Evolutionary conservation across 2,329 filamentous ascomycete species (phyloP).

Genomic region (Hirsutella thompsonii): DNA sequence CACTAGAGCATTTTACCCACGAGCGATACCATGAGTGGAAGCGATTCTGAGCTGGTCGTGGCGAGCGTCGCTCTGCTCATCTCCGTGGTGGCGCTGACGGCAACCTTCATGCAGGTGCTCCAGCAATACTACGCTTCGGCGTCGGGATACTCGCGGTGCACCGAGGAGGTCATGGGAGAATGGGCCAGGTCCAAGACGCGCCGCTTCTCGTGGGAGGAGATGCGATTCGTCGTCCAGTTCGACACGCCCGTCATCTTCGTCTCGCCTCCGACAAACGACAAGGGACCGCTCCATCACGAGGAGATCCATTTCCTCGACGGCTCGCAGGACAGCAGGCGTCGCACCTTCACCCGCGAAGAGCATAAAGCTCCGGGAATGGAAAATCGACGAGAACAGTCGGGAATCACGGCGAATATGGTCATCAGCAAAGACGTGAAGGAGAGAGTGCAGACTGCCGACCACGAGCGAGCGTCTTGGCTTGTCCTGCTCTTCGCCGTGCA

Average conservation of each 20-base stretch:
- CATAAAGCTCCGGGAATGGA: neutral
- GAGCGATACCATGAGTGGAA: conserved; percentile 1
- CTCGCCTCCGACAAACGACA: conserved; percentile 25
- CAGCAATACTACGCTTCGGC: conserved; percentile 38
- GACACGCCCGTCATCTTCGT: conserved; percentile 38
- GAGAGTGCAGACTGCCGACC: conserved; percentile 39
- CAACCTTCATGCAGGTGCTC: conserved; percentile 32
- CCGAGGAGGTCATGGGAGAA: conserved; percentile 31
- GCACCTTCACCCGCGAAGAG: conserved; percentile 16
- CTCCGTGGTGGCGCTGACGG: conserved; percentile 31
- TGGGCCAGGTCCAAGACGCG: conserved; percentile 29
- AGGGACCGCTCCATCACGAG: conserved; percentile 19
- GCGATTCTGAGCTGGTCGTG: conserved; percentile 21
- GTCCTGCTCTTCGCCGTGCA: conserved; percentile 36
- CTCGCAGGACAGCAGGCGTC: conserved; percentile 18
- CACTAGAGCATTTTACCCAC: too few relatives aligned
- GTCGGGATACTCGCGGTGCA: conserved; percentile 34
- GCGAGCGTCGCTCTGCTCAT: conserved; percentile 31
- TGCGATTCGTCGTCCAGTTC: conserved; percentile 36
- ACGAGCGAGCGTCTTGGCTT: conserved; percentile 43
- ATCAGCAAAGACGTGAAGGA: conserved; percentile 13
- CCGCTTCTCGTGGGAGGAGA: conserved; percentile 25
- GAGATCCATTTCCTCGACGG: conserved; percentile 26
- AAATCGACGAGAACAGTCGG: neutral
- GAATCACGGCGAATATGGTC: neutral